Evolutionary conservation across 441 rosid species (phyloP), one percentile per base, ranked within the genome.

Genomic region (Bruguiera hainesii): DNA sequence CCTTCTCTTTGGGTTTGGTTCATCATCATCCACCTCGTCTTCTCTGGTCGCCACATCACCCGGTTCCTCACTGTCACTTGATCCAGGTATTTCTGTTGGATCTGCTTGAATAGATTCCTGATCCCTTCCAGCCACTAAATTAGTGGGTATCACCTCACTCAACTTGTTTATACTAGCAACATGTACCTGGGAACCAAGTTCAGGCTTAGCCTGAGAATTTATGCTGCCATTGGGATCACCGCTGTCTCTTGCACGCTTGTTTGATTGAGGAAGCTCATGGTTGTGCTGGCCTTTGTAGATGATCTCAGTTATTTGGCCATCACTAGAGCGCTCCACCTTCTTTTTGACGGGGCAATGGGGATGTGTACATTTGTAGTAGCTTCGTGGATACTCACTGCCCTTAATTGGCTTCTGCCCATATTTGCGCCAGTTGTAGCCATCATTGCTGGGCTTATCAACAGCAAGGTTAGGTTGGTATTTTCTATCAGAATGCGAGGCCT

Each of bases 381-480:
- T 88, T 71, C 93, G 72, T 18, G 93, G 91, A 71, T 82, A 86
- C 73, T 84, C 91, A 59, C 89, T 84, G 16, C 94, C 88, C 71
- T 88, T 82, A 21, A 88, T 82, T 72, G 86, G 88, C 76, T 88
- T 86, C 76, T 86, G 94, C 61, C 91, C 91, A 71, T 88, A 86
- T 62, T 86, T 86, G 58, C 88, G 76, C 91, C 91, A 86, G 70
- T 83, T 86, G 77, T 81, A 88, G 68, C 86, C 86, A 67, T 88
- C 90, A 71, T 88, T 83, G 33, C 89, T 84, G 4, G 97, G 96
- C 76, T 87, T 87, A 73, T 85, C 93, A 59, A 84, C 85, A 42
- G 75, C 78, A 62, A 75, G 69, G 25, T 80, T 65, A 53, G 74
- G 68, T 37, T 82, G 87, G 69, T 69, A 76, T 83, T 76, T 85